Percentiles rank a stretch among this genome's conserved stretches.
Conservation (phyloP, 768 basidiomycete genomes). For the Lactarius evosmus region DNA sequence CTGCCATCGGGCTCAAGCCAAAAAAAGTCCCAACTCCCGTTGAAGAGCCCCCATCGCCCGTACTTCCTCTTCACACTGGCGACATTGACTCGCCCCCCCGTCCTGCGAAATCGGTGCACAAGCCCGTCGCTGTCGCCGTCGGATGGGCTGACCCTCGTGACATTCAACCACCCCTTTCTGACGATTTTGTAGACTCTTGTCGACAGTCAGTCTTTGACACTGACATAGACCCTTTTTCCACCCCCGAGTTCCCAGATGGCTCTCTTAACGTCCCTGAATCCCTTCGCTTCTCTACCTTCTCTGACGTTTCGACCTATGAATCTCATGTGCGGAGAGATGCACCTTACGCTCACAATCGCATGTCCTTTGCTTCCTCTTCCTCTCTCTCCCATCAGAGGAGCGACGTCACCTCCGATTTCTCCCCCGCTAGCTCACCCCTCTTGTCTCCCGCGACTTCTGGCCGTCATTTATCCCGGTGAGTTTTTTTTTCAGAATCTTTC, state of each 20-base stretch:
- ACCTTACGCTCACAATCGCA: slow-evolving; percentile 39
- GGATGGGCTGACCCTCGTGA: slow-evolving; percentile 54
- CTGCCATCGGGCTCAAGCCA: slow-evolving; percentile 60
- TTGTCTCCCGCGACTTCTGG: slow-evolving; percentile 15
- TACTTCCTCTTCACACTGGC: slow-evolving; percentile 27
- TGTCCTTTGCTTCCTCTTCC: slow-evolving; percentile 58
- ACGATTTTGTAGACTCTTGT: slow-evolving; percentile 35
- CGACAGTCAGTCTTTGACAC: slow-evolving; percentile 56
- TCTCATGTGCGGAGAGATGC: slow-evolving; percentile 41
- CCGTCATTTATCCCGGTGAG: slow-evolving; percentile 24
- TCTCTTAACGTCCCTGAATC: slow-evolving; percentile 41
- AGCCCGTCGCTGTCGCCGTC: slow-evolving; percentile 55
- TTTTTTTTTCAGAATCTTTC: background rate
- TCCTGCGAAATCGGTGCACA: slow-evolving; percentile 41
- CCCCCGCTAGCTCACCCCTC: slow-evolving; percentile 19
- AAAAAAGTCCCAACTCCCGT: slow-evolving; percentile 58
- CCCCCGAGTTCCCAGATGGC: slow-evolving; percentile 44
- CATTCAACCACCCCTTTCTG: slow-evolving; percentile 50
- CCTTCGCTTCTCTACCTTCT: slow-evolving; percentile 50
- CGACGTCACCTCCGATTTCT: slow-evolving; percentile 26
- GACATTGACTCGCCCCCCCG: slow-evolving; percentile 29
- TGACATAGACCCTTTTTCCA: slow-evolving; percentile 63
- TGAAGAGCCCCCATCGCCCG: slow-evolving; percentile 44
- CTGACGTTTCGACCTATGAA: slow-evolving; percentile 49
- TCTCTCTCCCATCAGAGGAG: slow-evolving; percentile 44